A percentile compares a stretch with the other conserved stretches of the same genome.
Conservation (phyloP, 139 green algal genomes). For the Zygnema cylindricum region DNA sequence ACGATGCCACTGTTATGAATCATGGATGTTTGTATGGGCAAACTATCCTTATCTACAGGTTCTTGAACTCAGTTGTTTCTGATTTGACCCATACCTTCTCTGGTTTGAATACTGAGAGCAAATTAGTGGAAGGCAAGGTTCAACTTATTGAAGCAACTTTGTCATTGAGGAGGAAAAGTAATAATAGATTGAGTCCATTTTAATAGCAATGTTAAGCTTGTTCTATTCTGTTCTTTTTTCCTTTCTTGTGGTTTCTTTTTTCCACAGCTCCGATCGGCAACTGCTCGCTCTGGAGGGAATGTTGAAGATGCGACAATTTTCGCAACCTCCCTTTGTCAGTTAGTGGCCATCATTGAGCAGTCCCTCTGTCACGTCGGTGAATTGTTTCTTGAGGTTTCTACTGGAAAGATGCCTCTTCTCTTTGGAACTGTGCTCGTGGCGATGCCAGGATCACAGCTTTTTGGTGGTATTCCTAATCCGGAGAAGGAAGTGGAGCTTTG, state of each 20-base stretch:
- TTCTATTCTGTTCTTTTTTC: not conserved
- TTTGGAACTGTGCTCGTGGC: slow-evolving; percentile 61
- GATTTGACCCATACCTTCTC: too few species aligned
- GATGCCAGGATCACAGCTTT: slow-evolving; percentile 31
- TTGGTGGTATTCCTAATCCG: slow-evolving; percentile 51
- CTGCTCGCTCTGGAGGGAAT: not conserved
- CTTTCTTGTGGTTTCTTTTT: not conserved
- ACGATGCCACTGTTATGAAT: too few species aligned
- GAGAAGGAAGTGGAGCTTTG: slow-evolving; percentile 55
- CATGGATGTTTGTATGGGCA: too few species aligned
- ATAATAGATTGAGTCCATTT: not conserved
- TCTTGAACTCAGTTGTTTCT: too few species aligned
- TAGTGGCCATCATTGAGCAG: slow-evolving; percentile 25
- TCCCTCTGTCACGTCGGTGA: slow-evolving; percentile 75
- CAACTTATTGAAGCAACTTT: too few species aligned
- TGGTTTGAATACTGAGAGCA: too few species aligned
- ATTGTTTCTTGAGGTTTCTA: slow-evolving; percentile 73
- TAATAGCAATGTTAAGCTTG: slow-evolving; percentile 2
- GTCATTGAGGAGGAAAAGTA: too few species aligned
- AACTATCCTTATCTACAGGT: too few species aligned
- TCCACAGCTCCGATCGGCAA: not conserved
- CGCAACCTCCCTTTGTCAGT: not conserved
- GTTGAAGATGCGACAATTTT: not conserved
- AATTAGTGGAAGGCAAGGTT: too few species aligned
- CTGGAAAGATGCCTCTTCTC: slow-evolving; percentile 21